These are phyloP conservation scores for Cystofilobasidium ferigula DNA, from an alignment of 768 basidiomycete genomes.

Conservation along the genomic window DNA sequence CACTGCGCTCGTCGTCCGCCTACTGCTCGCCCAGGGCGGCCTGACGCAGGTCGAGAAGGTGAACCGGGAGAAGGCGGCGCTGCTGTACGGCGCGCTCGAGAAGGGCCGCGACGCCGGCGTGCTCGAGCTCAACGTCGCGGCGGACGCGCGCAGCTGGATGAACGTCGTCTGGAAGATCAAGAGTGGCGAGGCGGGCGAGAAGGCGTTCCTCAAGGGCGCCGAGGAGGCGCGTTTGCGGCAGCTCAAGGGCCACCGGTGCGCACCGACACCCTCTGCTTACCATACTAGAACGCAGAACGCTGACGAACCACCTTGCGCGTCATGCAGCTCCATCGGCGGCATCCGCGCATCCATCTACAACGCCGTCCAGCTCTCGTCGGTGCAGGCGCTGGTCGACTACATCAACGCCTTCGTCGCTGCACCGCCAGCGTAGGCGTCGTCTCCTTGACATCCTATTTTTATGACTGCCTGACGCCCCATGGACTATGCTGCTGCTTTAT, in stretches of 20 bases:
- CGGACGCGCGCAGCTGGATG: constrained; percentile 80
- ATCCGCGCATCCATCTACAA: constrained; percentile 82
- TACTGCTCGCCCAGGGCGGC: constrained; percentile 39
- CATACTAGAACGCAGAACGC: constrained; percentile 27
- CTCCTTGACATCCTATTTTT: too few relatives aligned
- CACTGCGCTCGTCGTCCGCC: constrained; percentile 66
- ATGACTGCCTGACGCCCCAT: too few relatives aligned
- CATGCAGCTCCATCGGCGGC: constrained; percentile 52
- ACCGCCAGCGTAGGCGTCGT: not conserved
- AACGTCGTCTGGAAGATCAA: constrained; percentile 68
- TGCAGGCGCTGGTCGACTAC: constrained; percentile 44
- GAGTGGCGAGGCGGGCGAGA: constrained; percentile 49
- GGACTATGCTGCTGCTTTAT: too few relatives aligned
- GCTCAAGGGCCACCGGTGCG: constrained; percentile 84
- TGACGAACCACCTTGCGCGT: constrained; percentile 6
- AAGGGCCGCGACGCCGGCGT: constrained; percentile 57
- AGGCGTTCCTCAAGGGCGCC: constrained; percentile 67
- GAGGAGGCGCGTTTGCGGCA: constrained; percentile 69
- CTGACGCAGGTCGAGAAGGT: constrained; percentile 48
- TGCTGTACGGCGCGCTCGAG: constrained; percentile 61
- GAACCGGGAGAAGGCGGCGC: constrained; percentile 62
- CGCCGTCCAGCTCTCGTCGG: constrained; percentile 65
- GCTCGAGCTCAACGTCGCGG: constrained; percentile 55
- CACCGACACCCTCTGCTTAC: not conserved
- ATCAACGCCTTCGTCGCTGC: constrained; percentile 37